These are phyloP conservation scores for Otatea glauca DNA, from an alignment of 176 grass and related monocot species.

Conservation along the genomic window DNA sequence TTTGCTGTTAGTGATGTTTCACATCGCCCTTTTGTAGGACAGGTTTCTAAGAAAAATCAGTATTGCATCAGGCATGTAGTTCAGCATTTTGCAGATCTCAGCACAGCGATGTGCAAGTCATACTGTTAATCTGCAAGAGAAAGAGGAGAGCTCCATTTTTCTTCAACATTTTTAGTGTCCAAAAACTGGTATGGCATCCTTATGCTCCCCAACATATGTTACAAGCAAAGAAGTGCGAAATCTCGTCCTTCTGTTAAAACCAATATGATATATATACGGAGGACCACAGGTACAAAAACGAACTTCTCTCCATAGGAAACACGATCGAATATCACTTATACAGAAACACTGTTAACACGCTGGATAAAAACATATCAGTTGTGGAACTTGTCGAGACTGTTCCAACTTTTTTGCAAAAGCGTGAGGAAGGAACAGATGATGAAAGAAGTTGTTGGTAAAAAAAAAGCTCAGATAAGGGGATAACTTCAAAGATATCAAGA, in stretches of 20 bases:
- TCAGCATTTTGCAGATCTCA: not conserved
- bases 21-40: not conserved
- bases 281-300: not conserved
- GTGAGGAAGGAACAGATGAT: no score
- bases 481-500: not conserved
- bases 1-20: not conserved
- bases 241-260: no score
- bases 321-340: no score
- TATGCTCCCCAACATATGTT: not conserved
- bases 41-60: not conserved
- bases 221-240: no score
- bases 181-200: not conserved
- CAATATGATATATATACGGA: no score
- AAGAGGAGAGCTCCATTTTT: not conserved
- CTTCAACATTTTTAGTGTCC: not conserved
- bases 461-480: no score
- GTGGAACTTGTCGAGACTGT: no score
- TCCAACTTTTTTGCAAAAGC: no score
- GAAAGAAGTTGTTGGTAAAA: no score
- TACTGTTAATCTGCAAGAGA: not conserved
- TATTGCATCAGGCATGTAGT: not conserved
- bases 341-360: no score
- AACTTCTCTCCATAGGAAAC: not conserved
- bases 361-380: no score
- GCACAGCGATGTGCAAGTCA: not conserved